Evolutionary conservation across 495 filamentous ascomycete genomes (phyloP).

Genomic region (Acidomyces sp.): DNA sequence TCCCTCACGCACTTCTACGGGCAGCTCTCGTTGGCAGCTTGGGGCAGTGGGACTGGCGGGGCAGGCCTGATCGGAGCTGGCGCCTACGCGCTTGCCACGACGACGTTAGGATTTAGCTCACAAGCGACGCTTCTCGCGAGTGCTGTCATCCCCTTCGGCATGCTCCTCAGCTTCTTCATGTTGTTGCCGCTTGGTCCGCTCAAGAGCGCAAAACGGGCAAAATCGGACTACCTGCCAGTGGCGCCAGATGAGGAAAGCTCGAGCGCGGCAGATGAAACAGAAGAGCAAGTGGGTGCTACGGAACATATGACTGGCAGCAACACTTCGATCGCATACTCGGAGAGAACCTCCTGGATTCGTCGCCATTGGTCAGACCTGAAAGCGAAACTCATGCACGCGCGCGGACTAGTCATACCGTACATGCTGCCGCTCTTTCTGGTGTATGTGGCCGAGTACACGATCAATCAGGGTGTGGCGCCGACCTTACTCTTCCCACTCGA

Average conservation of each 20-base stretch:
- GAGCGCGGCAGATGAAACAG: constrained; percentile 17
- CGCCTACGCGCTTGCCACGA: constrained; percentile 72
- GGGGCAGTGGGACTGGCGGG: constrained; percentile 85
- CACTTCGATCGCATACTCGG: constrained; percentile 11
- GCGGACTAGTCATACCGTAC: constrained; percentile 51
- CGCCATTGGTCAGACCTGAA: constrained; percentile 30
- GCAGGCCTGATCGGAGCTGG: constrained; percentile 81
- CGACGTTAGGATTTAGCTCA: constrained; percentile 58
- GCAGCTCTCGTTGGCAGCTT: constrained; percentile 74
- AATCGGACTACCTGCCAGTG: constrained; percentile 30
- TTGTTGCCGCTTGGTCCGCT: constrained; percentile 57
- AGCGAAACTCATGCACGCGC: constrained; percentile 39
- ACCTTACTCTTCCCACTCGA: constrained; percentile 75
- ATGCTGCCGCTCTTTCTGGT: constrained; percentile 89
- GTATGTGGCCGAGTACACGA: constrained; percentile 90
- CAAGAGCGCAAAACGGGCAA: constrained; percentile 34
- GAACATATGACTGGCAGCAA: constrained; percentile 12
- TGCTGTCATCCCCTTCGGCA: constrained; percentile 63
- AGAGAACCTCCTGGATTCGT: not conserved
- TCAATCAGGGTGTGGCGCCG: constrained; percentile 85
- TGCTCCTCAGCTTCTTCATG: constrained; percentile 75
- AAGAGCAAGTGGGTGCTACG: constrained; percentile 30
- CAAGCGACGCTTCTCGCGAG: constrained; percentile 58
- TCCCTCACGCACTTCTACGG: constrained; percentile 90
- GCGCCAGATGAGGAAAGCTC: constrained; percentile 31